Percentiles rank a stretch among this genome's conserved stretches.
These are phyloP conservation scores for Madurella fahalii DNA, from an alignment of 2,329 filamentous ascomycete genomes.

Conservation along the genomic window DNA sequence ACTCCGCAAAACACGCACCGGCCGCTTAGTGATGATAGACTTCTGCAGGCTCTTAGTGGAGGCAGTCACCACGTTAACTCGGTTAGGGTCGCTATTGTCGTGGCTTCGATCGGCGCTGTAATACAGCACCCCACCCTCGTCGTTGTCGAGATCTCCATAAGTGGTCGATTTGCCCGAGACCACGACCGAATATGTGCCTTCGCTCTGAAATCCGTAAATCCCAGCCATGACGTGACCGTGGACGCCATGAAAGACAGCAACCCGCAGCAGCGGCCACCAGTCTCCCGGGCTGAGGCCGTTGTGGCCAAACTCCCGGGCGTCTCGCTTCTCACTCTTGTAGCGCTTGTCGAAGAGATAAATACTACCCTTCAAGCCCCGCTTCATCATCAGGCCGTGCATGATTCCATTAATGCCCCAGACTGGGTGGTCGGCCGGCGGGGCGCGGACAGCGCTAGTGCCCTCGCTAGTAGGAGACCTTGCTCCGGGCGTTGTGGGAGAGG, in stretches of 20 bases:
- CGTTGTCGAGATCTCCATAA: conserved; percentile 29
- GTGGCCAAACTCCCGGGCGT: conserved; percentile 26
- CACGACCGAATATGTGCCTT: conserved; percentile 53
- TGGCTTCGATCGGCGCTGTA: conserved; percentile 26
- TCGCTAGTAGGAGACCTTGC: too few relatives aligned
- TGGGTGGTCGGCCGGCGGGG: conserved; percentile 24
- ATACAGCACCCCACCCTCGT: conserved; percentile 25
- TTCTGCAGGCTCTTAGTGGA: conserved; percentile 23
- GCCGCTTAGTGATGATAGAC: conserved; percentile 14
- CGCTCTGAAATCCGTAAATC: conserved; percentile 43
- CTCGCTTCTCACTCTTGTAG: conserved; percentile 4
- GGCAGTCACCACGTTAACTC: neutral
- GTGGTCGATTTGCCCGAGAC: conserved; percentile 34
- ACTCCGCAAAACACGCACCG: conserved; percentile 32
- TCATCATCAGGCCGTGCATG: conserved; percentile 28
- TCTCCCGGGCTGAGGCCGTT: conserved; percentile 36
- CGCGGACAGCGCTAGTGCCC: neutral
- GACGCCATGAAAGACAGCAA: conserved; percentile 48
- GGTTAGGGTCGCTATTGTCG: conserved; percentile 13
- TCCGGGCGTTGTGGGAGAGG: too few relatives aligned
- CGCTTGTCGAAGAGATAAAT: conserved; percentile 12
- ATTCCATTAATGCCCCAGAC: conserved; percentile 31
- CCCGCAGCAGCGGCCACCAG: conserved; percentile 54
- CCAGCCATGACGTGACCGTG: conserved; percentile 48
- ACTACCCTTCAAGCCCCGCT: neutral